These are phyloP conservation scores for Chloromonas sp. DNA, from an alignment of 163 green algal species.

Conservation along the genomic window DNA sequence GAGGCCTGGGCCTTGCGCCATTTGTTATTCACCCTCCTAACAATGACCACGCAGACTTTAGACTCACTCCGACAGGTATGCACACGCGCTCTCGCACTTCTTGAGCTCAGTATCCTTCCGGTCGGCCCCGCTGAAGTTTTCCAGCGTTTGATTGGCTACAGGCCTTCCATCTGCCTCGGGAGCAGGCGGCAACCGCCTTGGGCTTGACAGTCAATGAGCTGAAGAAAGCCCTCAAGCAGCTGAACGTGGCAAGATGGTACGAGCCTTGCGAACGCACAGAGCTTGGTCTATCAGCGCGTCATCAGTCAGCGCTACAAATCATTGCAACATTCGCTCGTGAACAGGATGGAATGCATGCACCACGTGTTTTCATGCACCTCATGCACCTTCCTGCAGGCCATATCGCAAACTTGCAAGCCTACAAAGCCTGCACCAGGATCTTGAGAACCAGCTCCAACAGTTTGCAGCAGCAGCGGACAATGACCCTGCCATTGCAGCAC, in stretches of 20 bases:
- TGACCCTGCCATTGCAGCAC: neutral
- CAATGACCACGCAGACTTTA: neutral
- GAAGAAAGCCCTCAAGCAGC: conserved; percentile 14
- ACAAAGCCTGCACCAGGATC: neutral
- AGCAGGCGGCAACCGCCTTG: neutral
- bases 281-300: no score
- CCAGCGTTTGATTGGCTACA: neutral
- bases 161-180: conserved; percentile 5
- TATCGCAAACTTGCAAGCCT: conserved; percentile 5
- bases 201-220: conserved; percentile 8
- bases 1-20: no score
- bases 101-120: neutral
- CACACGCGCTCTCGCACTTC: neutral
- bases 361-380: no score
- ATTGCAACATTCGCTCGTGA: no score
- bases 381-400: neutral
- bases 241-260: neutral
- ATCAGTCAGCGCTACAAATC: no score
- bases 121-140: neutral
- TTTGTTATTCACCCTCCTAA: no score
- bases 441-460: conserved; percentile 1
- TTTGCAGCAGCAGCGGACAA: neutral
- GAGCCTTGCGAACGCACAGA: neutral
- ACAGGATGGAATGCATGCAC: no score
- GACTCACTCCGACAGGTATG: conserved; percentile 1